These are phyloP conservation scores for Singerocomus inundabilis DNA, from an alignment of 1,284 basidiomycete species.

Conservation along the genomic window DNA sequence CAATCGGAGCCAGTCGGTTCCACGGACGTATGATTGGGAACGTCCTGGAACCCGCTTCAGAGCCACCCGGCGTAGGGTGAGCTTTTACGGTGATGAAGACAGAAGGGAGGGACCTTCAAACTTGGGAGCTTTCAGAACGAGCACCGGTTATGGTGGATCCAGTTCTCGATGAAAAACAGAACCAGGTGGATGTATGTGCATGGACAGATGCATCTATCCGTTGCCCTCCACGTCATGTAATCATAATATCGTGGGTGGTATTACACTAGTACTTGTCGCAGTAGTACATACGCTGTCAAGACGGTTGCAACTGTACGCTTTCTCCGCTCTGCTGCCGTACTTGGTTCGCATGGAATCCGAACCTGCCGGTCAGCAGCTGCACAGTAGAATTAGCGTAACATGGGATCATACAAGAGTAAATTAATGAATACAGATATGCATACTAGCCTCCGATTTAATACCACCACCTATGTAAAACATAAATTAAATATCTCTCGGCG, in stretches of 20 bases:
- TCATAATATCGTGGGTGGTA: not conserved
- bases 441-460: not conserved
- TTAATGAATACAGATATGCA: slow-evolving; percentile 23
- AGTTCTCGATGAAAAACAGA: slow-evolving; percentile 43
- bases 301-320: not conserved
- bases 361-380: not conserved
- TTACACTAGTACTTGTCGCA: not conserved
- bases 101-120: slow-evolving; percentile 68
- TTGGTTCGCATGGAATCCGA: not conserved
- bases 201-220: not conserved
- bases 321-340: no score
- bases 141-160: slow-evolving; percentile 71
- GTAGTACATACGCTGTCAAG: slow-evolving; percentile 2
- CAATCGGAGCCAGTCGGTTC: slow-evolving; percentile 38
- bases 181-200: not conserved
- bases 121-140: slow-evolving; percentile 61
- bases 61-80: slow-evolving; percentile 23
- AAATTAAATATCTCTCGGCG: not conserved
- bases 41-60: slow-evolving; percentile 32
- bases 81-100: slow-evolving; percentile 44
- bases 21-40: slow-evolving; percentile 55
- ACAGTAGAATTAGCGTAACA: slow-evolving; percentile 1
- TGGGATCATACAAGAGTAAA: slow-evolving; percentile 1
- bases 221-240: not conserved
- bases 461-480: not conserved